Percentiles rank a stretch among this genome's conserved stretches.
Conservation (phyloP, 345 rosid species). For the Eucalyptus marginata region DNA sequence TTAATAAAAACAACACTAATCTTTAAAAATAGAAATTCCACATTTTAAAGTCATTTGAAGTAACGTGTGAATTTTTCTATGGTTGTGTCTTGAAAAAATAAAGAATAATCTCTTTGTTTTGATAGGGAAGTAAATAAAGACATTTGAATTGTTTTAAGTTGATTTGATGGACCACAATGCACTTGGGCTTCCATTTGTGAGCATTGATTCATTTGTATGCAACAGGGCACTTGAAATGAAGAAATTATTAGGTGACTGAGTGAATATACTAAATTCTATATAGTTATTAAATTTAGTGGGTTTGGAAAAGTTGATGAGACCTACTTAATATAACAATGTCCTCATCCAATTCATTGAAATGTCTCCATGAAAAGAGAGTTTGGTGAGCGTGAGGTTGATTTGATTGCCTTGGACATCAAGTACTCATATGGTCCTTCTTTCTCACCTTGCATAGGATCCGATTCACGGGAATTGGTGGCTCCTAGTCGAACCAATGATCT, state of each 20-base stretch:
- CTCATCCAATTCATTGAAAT: not conserved
- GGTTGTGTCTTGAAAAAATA: no score
- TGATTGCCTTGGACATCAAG: not conserved
- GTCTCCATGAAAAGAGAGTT: not conserved
- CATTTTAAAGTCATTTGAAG: no score
- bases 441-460: constrained; percentile 50
- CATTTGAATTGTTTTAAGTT: no score
- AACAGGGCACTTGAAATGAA: not conserved
- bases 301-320: not conserved
- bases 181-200: not conserved
- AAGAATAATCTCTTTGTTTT: no score
- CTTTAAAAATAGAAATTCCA: no score
- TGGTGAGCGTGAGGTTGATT: not conserved
- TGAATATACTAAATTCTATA: not conserved
- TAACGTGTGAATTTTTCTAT: no score
- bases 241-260: not conserved
- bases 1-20: no score
- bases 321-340: not conserved
- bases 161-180: not conserved
- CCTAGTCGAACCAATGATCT: constrained; percentile 71
- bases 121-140: no score
- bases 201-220: not conserved
- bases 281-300: not conserved
- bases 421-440: not conserved
- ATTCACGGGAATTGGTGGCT: constrained; percentile 97